phyloP scores from a whole-genome alignment of 2,329 filamentous ascomycete species.

The Teratosphaeriaceae sp. region DNA sequence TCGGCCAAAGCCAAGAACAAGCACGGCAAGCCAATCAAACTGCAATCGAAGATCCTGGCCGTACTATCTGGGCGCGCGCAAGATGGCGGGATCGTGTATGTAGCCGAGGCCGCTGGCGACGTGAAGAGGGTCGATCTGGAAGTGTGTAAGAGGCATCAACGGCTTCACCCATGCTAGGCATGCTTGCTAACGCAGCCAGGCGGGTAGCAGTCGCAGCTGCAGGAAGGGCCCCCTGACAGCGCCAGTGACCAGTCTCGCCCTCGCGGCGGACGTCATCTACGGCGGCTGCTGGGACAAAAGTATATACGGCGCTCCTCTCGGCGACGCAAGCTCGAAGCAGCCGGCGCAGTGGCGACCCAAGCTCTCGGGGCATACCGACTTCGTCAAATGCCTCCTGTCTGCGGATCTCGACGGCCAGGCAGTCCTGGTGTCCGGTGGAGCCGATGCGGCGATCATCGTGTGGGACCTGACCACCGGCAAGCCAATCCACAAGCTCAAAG shows the following conservation, averaged over 20 bases:
- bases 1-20: slow-evolving; percentile 72
- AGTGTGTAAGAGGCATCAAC: slow-evolving; percentile 58
- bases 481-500: slow-evolving; percentile 69
- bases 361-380: slow-evolving; percentile 69
- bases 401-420: slow-evolving; percentile 55
- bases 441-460: slow-evolving; percentile 53
- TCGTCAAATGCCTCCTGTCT: slow-evolving; percentile 74
- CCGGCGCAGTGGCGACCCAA: neutral
- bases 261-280: slow-evolving; percentile 57
- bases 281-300: slow-evolving; percentile 93
- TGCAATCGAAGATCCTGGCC: slow-evolving; percentile 82
- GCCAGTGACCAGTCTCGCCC: slow-evolving; percentile 70
- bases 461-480: slow-evolving; percentile 68
- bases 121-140: slow-evolving; percentile 68
- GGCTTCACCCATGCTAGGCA: no score
- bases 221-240: slow-evolving; percentile 41
- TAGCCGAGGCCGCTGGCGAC: slow-evolving; percentile 81
- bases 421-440: slow-evolving; percentile 40
- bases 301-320: slow-evolving; percentile 75
- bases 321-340: slow-evolving; percentile 32
- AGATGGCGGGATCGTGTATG: slow-evolving; percentile 56
- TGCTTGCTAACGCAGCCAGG: no score
- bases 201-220: neutral
- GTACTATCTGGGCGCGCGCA: slow-evolving; percentile 62
- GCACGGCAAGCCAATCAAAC: slow-evolving; percentile 69